Evolutionary conservation across 805 yeast species (phyloP), one percentile per base, ranked within the genome.

Genomic region (Yamadazyma insecticola): DNA sequence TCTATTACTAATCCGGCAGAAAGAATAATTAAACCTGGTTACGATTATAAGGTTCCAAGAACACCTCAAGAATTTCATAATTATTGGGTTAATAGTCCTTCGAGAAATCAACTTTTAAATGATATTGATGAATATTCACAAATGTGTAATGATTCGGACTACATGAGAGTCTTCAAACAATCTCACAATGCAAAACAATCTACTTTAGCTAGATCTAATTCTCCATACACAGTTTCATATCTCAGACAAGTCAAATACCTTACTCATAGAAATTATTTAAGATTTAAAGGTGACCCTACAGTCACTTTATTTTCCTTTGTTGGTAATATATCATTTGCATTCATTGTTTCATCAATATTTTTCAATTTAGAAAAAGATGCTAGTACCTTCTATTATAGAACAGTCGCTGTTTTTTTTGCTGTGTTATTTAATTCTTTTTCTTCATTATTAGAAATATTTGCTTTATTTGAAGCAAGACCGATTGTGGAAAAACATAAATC

Each of bases 401-500:
- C 79, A 55, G 81, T 82, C 47, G 54, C 74, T 22, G 51, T 79
- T 51, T 79, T 77, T 57, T 77, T 75, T 51, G 74, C 79, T 22
- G 63, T 76, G 27, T 59, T 79, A 36, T 78, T 71, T 43, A 78
- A 76, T 51, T 78, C 82, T 9, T 72, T 79, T 54, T 57, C 76
- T 16, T 66, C 82, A 2, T 57, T 77, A 41, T 72, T 79, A 40
- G 84, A 78, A 49, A 70, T 78, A 35, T 66, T 79, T 45, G 53
- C 70, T 13, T 59, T 78, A 35, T 79, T 74, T 44, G 74, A 75
- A 38, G 72, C 74, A 34, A 74, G 82, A 57, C 78, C 81, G 19
- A 76, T 84, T 41, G 70, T 81, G 17, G 74, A 72, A 45, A 83
- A 84, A 47, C 94, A 84, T 50, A 77, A 78, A 46, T 69, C 71